A percentile compares a stretch with the other conserved stretches of the same genome.
phyloP scores from a whole-genome alignment of 352 stramenopile genomes.

The Pythium brachiatum region DNA sequence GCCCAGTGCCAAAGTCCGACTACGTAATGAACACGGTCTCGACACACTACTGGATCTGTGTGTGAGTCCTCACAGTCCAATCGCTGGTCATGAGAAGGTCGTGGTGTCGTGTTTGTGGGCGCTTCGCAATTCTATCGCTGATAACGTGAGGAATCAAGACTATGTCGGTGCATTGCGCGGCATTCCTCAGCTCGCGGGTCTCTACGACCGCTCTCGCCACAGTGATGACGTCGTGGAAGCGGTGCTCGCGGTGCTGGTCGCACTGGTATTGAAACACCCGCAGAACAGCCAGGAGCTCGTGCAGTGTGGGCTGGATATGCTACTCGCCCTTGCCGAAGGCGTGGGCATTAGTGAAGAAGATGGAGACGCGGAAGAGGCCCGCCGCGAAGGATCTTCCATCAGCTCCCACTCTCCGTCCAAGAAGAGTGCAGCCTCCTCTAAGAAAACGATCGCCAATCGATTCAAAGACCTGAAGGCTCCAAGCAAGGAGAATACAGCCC shows the following conservation, averaged over 20 bases:
- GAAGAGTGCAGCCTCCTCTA: background rate
- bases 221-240: slow-evolving; percentile 61
- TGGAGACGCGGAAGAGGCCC: slow-evolving; percentile 32
- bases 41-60: slow-evolving; percentile 61
- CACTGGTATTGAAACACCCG: slow-evolving; percentile 52
- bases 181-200: slow-evolving; percentile 40
- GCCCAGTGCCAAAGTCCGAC: slow-evolving; percentile 50
- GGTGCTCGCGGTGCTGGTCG: slow-evolving; percentile 49
- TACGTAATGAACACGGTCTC: slow-evolving; percentile 66
- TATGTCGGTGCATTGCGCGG: slow-evolving; percentile 50
- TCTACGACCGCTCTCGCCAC: slow-evolving; percentile 43
- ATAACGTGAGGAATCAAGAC: slow-evolving; percentile 65
- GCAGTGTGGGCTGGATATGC: slow-evolving; percentile 53
- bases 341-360: slow-evolving; percentile 4
- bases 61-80: slow-evolving; percentile 18
- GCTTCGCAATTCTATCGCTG: slow-evolving; percentile 50
- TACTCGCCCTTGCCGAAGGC: slow-evolving; percentile 48
- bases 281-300: slow-evolving; percentile 70
- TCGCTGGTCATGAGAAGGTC: slow-evolving; percentile 24
- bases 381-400: slow-evolving; percentile 14
- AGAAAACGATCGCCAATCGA: background rate
- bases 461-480: slow-evolving; percentile 18
- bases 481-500: slow-evolving; percentile 37
- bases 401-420: slow-evolving; percentile 10
- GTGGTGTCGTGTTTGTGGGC: slow-evolving; percentile 68